These are phyloP conservation scores for Vigna unguiculata DNA, from an alignment of 306 rosid genomes.

Conservation along the genomic window DNA sequence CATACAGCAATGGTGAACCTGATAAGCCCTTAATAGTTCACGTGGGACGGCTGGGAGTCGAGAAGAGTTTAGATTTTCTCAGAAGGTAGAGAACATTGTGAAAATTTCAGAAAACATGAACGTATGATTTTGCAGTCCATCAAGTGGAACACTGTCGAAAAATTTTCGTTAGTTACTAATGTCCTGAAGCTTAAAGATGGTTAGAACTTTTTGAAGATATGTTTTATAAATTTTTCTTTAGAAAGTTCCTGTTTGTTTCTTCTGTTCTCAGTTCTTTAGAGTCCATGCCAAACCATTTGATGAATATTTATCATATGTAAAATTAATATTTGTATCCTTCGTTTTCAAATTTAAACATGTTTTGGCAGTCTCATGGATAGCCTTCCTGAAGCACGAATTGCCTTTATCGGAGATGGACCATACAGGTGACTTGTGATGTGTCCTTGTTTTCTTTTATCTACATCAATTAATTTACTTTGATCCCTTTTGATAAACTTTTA, in stretches of 20 bases:
- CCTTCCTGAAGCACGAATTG: slow-evolving; percentile 93
- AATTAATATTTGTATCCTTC: slow-evolving; percentile 4
- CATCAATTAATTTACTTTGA: neutral
- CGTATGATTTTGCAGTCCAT: neutral
- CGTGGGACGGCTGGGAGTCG: slow-evolving; percentile 96
- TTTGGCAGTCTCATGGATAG: slow-evolving; percentile 82
- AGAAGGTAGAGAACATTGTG: slow-evolving; percentile 64
- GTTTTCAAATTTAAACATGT: slow-evolving; percentile 49
- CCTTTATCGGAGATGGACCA: slow-evolving; percentile 96
- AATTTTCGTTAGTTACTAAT: slow-evolving; percentile 12
- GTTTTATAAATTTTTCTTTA: neutral
- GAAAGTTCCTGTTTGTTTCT: neutral
- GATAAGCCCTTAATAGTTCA: slow-evolving; percentile 93
- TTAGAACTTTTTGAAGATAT: slow-evolving; percentile 17
- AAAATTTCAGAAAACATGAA: neutral
- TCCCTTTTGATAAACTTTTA: neutral
- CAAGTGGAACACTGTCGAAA: slow-evolving; percentile 14
- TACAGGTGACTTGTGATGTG: slow-evolving; percentile 67
- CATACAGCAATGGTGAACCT: slow-evolving; percentile 85
- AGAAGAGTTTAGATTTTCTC: slow-evolving; percentile 96
- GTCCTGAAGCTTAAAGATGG: slow-evolving; percentile 34
- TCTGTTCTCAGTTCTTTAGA: slow-evolving; percentile 18
- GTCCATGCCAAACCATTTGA: neutral
- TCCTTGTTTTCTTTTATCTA: slow-evolving; percentile 17
- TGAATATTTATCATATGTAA: slow-evolving; percentile 1